Conservation (phyloP, 148 eudicot species). For the Simmondsia chinensis region DNA sequence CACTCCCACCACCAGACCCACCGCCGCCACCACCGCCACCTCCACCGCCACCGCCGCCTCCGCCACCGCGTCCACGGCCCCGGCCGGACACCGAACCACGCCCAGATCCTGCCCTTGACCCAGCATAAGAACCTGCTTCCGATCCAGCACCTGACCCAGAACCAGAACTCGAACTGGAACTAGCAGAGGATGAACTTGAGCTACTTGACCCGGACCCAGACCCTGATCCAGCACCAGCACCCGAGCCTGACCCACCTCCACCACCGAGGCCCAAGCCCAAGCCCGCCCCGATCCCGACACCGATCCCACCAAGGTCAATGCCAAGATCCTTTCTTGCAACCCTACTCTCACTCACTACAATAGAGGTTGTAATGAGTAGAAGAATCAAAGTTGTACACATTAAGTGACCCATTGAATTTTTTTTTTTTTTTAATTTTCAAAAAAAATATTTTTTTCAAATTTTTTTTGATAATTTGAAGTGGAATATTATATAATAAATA, state of each 20-base stretch:
- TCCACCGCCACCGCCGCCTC: no score
- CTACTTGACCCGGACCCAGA: constrained; percentile 19
- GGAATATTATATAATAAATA: no score
- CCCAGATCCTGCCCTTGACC: no score
- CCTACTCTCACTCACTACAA: constrained; percentile 29
- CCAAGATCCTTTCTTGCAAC: constrained; percentile 67
- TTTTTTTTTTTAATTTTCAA: no score
- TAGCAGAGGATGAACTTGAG: constrained; percentile 20
- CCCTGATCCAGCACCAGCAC: constrained; percentile 31
- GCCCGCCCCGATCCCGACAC: constrained; percentile 35
- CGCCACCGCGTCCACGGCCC: no score
- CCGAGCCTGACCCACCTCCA: constrained; percentile 23
- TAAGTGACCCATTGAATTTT: constrained; percentile 15
- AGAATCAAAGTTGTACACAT: constrained; percentile 17
- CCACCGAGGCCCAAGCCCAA: constrained; percentile 25
- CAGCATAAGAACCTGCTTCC: no score
- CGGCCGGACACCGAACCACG: no score
- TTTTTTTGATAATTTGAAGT: no score
- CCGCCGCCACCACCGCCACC: no score
- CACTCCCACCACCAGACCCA: no score
- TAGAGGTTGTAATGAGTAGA: constrained; percentile 12
- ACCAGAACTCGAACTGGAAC: constrained; percentile 29
- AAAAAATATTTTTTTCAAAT: no score
- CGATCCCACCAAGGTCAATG: constrained; percentile 50
- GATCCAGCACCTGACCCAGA: no score